Base-by-base conservation (phyloP, 2,329 filamentous ascomycete species). In the Karstenula rhodostoma region DNA sequence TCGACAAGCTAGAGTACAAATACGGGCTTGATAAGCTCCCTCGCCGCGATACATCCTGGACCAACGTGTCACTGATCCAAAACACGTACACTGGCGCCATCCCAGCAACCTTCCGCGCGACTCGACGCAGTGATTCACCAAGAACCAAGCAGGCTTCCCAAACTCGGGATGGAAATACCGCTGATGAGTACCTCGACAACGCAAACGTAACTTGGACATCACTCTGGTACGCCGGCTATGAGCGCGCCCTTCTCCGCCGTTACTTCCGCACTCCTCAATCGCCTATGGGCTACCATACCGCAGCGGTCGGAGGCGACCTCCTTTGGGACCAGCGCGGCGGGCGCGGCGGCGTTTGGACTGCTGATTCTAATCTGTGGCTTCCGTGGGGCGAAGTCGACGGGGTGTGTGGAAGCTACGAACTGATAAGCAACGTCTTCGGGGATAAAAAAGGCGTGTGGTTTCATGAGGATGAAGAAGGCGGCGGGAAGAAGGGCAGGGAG, bases 331-430 rank as follows among this genome's bases (percentile, higher is more conserved):
- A 76, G 56, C 79, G 83, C 15, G 84, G 83, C 10, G 84, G 84
- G 0, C 78, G 77, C n/a, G 84, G 84, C 3, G 85, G 84, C 8
- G 72, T 85, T 3, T 87, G 85, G 85, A 85, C 83, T 0, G 80
- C 79, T 13, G 73, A 77, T n/a, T 77, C 77, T 22, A 75, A 78
- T 40, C 62, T 66, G 0, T 86, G 84, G 83, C 60, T 84, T 23
- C 77, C 78, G 0, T 84, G 83, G 73, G 77, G 77, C 7, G 82
- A 85, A 25, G 76, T 85, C 5, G 74, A 77, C 40, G 74, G 74
- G 22, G 75, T 77, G 1, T 77, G 75, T 46, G 75, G 74, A 0
- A 65, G 65, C 0, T 32, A 74, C 32, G 72, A 74, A 13, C 78
- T 80, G 2, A 73, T 80, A 23, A 80, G 82, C 33, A 74, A 78